These are phyloP conservation scores for Mycena leptocephala DNA, from an alignment of 768 basidiomycete genomes.

Conservation along the genomic window DNA sequence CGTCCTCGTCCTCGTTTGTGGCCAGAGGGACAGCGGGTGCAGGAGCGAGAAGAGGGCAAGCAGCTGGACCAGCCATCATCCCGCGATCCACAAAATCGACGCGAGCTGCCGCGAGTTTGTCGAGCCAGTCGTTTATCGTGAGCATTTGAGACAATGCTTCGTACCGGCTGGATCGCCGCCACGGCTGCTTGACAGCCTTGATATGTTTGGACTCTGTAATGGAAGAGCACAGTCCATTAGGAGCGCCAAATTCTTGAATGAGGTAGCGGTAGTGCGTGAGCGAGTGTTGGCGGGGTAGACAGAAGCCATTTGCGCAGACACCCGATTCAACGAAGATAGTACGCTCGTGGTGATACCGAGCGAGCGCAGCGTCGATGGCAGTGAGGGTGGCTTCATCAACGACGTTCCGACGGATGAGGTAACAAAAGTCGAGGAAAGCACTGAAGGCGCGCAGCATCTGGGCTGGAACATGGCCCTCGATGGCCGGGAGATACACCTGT, in stretches of 20 bases:
- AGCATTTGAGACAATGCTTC: neutral
- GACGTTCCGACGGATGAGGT: conserved; percentile 39
- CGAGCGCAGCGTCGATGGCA: conserved; percentile 35
- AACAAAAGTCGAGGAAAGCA: conserved; percentile 51
- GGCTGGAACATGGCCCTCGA: conserved; percentile 45
- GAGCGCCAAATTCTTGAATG: conserved; percentile 48
- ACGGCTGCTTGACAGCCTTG: conserved; percentile 47
- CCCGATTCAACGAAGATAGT: conserved; percentile 33
- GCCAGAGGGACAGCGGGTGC: too few species aligned
- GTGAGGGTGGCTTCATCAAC: conserved; percentile 38
- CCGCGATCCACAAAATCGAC: neutral
- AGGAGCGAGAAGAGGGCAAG: neutral
- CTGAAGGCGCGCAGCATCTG: conserved; percentile 31
- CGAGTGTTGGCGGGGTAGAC: conserved; percentile 51
- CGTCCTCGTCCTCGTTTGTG: neutral
- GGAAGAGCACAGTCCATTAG: conserved; percentile 54
- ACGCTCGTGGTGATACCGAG: conserved; percentile 39
- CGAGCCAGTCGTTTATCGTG: neutral
- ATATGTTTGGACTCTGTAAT: conserved; percentile 56
- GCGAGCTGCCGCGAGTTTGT: neutral
- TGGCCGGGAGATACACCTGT: conserved; percentile 46
- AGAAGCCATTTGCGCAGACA: conserved; percentile 24
- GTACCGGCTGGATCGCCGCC: neutral
- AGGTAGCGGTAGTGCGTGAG: conserved; percentile 47
- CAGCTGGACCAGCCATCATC: neutral